Evolutionary conservation across 2,329 filamentous ascomycete species (phyloP).

Genomic region (Colletotrichum destructivum): DNA sequence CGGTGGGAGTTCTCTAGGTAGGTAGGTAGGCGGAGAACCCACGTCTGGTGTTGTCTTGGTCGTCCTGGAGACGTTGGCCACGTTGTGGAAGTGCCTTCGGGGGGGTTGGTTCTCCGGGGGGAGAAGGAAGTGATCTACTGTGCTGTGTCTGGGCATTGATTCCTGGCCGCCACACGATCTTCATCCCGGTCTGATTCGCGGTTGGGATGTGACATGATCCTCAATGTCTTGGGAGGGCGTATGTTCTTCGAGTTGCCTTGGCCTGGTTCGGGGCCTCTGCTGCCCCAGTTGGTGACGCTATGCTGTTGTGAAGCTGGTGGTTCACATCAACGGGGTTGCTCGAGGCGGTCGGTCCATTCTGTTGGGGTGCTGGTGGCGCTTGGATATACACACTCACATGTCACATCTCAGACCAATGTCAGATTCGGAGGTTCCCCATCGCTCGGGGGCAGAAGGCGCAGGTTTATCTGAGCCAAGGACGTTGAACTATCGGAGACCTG

Average conservation of each 20-base stretch:
- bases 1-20: neutral
- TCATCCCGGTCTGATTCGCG: neutral
- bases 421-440: too few relatives aligned
- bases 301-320: neutral
- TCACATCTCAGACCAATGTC: too few relatives aligned
- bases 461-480: too few relatives aligned
- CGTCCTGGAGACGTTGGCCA: neutral
- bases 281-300: neutral
- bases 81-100: neutral
- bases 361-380: neutral
- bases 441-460: too few relatives aligned
- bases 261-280: neutral
- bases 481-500: too few relatives aligned
- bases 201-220: neutral
- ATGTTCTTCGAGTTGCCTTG: neutral
- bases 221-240: neutral
- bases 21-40: neutral
- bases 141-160: neutral
- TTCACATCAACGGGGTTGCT: neutral
- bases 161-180: too few relatives aligned
- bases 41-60: neutral
- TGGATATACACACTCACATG: too few relatives aligned
- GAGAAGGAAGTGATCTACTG: neutral
- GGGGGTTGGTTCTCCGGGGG: neutral
- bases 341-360: neutral